Evolutionary conservation across 2,329 filamentous ascomycete species (phyloP), one percentile per base, ranked within the genome.

Genomic region (Podosphaera fusca): DNA sequence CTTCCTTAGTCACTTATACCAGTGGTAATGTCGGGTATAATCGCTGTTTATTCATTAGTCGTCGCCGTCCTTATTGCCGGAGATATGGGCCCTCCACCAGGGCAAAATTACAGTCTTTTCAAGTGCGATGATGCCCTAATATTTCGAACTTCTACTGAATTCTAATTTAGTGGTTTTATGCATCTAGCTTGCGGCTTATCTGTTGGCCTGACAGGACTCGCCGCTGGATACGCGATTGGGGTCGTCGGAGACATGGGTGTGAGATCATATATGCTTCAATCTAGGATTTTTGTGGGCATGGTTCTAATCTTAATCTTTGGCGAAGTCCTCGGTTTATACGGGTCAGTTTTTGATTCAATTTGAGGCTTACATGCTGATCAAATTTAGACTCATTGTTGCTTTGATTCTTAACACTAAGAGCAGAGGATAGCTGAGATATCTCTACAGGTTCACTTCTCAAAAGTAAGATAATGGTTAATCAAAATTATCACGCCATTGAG

Each of bases 11-110:
- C 84, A 58, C 74, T 90, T 56, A 89, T 90, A 64, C 85, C 86
- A 61, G 85, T 92, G 63, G 83, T 98, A 75, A 98, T 98, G 92
- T 94, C 92, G 65, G 92, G 92, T 80, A 98, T 98, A 69, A 87
- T 98, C 67, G 92, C 92, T 58, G 92, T 98, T 63, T 98, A 98
- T 73, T 87, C 89, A 55, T 85, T 98, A 64, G 92, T 98, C 66
- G 89, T 98, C 64, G 85, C 90, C 21, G 92, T 98, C 67, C 80
- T 98, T 64, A 98, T 98, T 69, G 87, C 88, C 57, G 84, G 87
- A 70, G 87, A 95, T 69, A 81, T 96, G 69, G 78, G 76, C 55
- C 85, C 88, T 34, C 84, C 83, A 58, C 75, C 78, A 14, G 72
- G 72, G 29, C 73, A 77, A 62, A 69, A 76, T 67, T 95, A 94